A percentile compares a stretch with the other conserved stretches of the same genome.
Conservation (phyloP, 495 filamentous ascomycete species). For the Xylaria palmicola region DNA sequence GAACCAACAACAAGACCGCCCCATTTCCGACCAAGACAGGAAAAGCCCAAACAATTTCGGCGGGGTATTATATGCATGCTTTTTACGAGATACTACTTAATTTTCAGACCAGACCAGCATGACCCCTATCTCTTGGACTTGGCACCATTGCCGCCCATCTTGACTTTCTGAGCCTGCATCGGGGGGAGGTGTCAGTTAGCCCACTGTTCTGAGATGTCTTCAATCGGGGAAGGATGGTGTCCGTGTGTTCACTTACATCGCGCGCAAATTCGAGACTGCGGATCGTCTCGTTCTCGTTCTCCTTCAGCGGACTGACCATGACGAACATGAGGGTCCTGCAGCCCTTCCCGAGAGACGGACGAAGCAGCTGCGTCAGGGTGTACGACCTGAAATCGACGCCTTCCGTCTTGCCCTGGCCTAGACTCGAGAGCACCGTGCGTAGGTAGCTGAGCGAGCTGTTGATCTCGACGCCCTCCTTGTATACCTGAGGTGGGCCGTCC, state of each 20-base stretch:
- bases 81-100: background rate
- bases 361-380: slow-evolving; percentile 93
- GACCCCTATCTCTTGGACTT: slow-evolving; percentile 19
- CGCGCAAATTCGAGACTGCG: slow-evolving; percentile 96
- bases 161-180: slow-evolving; percentile 35
- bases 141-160: slow-evolving; percentile 29
- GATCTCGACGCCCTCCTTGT: slow-evolving; percentile 96
- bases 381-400: slow-evolving; percentile 95
- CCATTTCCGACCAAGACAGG: background rate
- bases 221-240: background rate
- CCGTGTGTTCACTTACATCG: slow-evolving; percentile 56
- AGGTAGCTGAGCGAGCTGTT: slow-evolving; percentile 90
- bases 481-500: slow-evolving; percentile 73
- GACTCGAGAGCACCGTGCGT: slow-evolving; percentile 89
- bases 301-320: slow-evolving; percentile 91
- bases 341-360: slow-evolving; percentile 93
- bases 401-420: slow-evolving; percentile 80
- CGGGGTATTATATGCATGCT: slow-evolving; percentile 10
- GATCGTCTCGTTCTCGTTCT: slow-evolving; percentile 88
- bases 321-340: slow-evolving; percentile 99
- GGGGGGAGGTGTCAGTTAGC: slow-evolving; percentile 23
- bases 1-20: background rate
- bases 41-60: background rate
- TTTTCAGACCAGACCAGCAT: background rate
- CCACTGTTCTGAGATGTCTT: background rate